Percentiles rank a stretch among this genome's conserved stretches.
Conservation (phyloP, 176 grass and related monocot genomes). For the Dactylis glomerata region DNA sequence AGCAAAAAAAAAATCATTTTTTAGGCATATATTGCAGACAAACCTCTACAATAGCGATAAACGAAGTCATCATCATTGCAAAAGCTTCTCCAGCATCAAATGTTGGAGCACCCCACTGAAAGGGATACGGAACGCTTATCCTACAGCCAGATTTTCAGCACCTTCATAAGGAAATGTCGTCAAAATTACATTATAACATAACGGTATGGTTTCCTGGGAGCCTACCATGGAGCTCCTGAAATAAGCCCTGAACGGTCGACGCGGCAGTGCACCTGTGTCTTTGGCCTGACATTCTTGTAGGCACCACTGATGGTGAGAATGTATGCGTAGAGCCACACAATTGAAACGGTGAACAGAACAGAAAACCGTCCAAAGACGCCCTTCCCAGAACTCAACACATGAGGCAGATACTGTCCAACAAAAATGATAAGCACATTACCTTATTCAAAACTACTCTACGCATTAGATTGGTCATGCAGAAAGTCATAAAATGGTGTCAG, state of each 20-base stretch:
- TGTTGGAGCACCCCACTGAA: constrained; percentile 92
- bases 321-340: constrained; percentile 90
- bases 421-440: background rate
- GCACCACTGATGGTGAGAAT: constrained; percentile 86
- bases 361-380: constrained; percentile 56
- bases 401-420: constrained; percentile 63
- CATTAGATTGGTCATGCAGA: background rate
- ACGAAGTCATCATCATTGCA: constrained; percentile 96
- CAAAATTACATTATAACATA: background rate
- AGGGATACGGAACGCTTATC: constrained; percentile 94
- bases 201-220: background rate
- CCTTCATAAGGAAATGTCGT: background rate
- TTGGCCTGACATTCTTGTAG: constrained; percentile 58
- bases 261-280: constrained; percentile 87
- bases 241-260: constrained; percentile 86
- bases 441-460: background rate
- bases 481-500: background rate
- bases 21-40: constrained; percentile 1
- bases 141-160: constrained; percentile 28
- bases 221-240: constrained; percentile 80
- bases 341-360: constrained; percentile 76
- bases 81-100: constrained; percentile 97
- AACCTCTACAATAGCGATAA: constrained; percentile 87
- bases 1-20: no score
- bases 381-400: constrained; percentile 48